These are phyloP conservation scores for Trametopsis cervina DNA, from an alignment of 768 basidiomycete genomes.

Conservation along the genomic window DNA sequence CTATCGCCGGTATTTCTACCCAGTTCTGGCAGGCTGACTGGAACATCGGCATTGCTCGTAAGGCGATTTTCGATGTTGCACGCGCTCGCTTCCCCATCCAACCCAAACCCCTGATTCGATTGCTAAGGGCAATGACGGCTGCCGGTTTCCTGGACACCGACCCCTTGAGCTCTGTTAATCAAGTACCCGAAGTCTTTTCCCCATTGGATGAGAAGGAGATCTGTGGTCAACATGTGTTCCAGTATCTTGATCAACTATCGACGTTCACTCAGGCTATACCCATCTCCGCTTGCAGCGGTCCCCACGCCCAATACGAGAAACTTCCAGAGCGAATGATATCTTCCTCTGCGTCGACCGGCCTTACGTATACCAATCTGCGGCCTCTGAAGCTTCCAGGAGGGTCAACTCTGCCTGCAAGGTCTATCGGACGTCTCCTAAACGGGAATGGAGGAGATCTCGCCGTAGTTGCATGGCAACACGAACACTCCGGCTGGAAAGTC, in stretches of 20 bases:
- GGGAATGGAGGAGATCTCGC: conserved; percentile 62
- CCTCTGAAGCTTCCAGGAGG: conserved; percentile 75
- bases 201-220: conserved; percentile 38
- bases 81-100: conserved; percentile 81
- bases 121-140: conserved; percentile 74
- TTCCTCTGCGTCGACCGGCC: conserved; percentile 37
- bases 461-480: conserved; percentile 74
- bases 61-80: conserved; percentile 78
- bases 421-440: conserved; percentile 65
- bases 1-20: conserved; percentile 61
- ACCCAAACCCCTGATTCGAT: conserved; percentile 56
- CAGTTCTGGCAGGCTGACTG: conserved; percentile 85
- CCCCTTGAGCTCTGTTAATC: conserved; percentile 47
- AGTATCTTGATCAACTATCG: conserved; percentile 66
- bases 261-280: conserved; percentile 74
- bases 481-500: conserved; percentile 83
- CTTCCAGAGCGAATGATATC: conserved; percentile 54
- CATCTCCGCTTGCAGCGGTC: conserved; percentile 50
- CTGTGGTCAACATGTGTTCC: conserved; percentile 65
- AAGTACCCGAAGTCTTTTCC: conserved; percentile 1
- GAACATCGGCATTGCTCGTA: conserved; percentile 56
- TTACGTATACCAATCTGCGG: conserved; percentile 58
- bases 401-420: conserved; percentile 56
- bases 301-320: conserved; percentile 67
- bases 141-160: conserved; percentile 74